These are phyloP conservation scores for Cladorrhinum sp. DNA, from an alignment of 2,329 filamentous ascomycete species.

Conservation along the genomic window DNA sequence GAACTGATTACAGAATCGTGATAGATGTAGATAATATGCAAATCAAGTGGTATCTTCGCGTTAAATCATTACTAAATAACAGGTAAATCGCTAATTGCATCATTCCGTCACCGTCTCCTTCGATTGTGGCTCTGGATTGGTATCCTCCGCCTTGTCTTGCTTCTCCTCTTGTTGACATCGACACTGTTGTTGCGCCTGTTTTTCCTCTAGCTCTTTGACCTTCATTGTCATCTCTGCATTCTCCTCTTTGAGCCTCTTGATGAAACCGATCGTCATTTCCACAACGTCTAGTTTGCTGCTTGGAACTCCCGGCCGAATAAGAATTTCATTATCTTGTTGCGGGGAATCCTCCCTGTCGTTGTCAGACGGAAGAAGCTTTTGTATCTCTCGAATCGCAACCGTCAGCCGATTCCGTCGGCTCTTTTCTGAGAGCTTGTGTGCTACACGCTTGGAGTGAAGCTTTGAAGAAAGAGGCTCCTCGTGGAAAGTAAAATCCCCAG, in stretches of 20 bases:
- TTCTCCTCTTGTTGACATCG: slow-evolving; percentile 5
- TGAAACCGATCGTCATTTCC: slow-evolving; percentile 28
- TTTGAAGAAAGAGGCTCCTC: slow-evolving; percentile 17
- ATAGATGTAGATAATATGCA: neutral
- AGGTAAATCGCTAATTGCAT: neutral
- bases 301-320: slow-evolving; percentile 12
- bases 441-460: slow-evolving; percentile 25
- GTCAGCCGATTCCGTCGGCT: slow-evolving; percentile 26
- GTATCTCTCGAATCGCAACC: slow-evolving; percentile 28
- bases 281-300: slow-evolving; percentile 29
- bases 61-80: neutral
- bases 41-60: neutral
- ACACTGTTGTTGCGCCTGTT: slow-evolving; percentile 5
- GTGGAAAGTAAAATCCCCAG: slow-evolving; percentile 15
- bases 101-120: neutral
- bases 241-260: slow-evolving; percentile 25
- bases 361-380: slow-evolving; percentile 25
- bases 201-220: slow-evolving; percentile 11
- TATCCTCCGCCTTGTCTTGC: neutral
- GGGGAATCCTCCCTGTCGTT: neutral
- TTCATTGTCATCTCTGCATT: slow-evolving; percentile 17
- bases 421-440: slow-evolving; percentile 30
- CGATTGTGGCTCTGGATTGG: neutral
- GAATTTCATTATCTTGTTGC: slow-evolving; percentile 7
- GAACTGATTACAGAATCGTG: too few relatives aligned